A percentile compares a stretch with the other conserved stretches of the same genome.
Conservation (phyloP, 495 filamentous ascomycete genomes). For the Platismatia glauca region DNA sequence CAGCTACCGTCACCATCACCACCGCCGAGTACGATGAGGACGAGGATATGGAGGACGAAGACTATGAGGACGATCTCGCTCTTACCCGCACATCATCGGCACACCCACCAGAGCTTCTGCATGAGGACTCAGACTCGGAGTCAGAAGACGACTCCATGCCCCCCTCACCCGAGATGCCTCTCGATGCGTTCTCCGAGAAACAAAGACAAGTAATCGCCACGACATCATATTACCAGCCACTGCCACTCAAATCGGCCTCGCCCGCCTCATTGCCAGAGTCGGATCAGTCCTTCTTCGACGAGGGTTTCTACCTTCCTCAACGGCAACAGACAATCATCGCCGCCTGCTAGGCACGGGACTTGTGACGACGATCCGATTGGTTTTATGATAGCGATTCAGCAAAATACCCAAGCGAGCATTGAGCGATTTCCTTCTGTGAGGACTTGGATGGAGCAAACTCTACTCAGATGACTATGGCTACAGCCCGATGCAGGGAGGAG, state of each 20-base stretch:
- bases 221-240: constrained; percentile 38
- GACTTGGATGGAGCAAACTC: constrained; percentile 4
- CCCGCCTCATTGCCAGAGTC: constrained; percentile 23
- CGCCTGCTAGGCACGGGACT: constrained; percentile 33
- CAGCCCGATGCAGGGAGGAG: background rate
- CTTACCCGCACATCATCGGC: constrained; percentile 67
- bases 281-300: constrained; percentile 46
- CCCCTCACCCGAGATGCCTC: constrained; percentile 61
- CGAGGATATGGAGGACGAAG: constrained; percentile 56
- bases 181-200: constrained; percentile 66
- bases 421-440: constrained; percentile 10
- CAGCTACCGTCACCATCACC: constrained; percentile 31
- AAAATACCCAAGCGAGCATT: constrained; percentile 31
- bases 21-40: constrained; percentile 60
- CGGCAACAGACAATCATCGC: constrained; percentile 37
- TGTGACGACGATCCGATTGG: constrained; percentile 29
- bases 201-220: constrained; percentile 44
- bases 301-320: constrained; percentile 52
- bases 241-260: constrained; percentile 31
- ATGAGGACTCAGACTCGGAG: constrained; percentile 56
- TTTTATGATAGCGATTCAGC: constrained; percentile 39
- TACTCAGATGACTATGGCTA: constrained; percentile 10
- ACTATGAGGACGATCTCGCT: constrained; percentile 54
- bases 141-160: constrained; percentile 72
- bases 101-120: constrained; percentile 69